phyloP scores from a whole-genome alignment of 108 stramenopile genomes.

The Cylindrotheca fusiformis region DNA sequence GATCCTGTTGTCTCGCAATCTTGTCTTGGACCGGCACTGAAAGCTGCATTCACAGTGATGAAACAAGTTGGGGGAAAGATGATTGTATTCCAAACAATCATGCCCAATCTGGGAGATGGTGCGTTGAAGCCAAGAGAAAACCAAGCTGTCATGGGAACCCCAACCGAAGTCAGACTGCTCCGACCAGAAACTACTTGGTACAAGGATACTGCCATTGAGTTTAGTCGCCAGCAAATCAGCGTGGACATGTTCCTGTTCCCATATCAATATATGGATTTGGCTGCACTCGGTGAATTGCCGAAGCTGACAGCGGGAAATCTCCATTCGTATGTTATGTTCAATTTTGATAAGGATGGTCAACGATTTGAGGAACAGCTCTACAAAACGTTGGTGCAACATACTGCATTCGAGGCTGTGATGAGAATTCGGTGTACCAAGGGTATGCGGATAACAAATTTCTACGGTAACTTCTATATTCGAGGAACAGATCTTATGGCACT shows the following conservation, averaged over 20 bases:
- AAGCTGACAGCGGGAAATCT: constrained; percentile 88
- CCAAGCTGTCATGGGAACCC: constrained; percentile 89
- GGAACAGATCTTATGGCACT: constrained; percentile 96
- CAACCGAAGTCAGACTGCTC: constrained; percentile 89
- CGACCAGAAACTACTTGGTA: constrained; percentile 81
- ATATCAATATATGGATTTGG: constrained; percentile 91
- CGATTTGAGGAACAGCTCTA: constrained; percentile 82
- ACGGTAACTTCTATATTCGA: constrained; percentile 97
- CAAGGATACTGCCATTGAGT: constrained; percentile 95
- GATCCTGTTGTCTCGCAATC: constrained; percentile 49
- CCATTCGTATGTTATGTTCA: constrained; percentile 91
- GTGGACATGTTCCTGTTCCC: constrained; percentile 95
- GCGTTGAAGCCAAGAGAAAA: constrained; percentile 88
- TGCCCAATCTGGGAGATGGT: constrained; percentile 94
- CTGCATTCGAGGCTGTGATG: constrained; percentile 97
- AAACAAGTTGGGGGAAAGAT: constrained; percentile 97
- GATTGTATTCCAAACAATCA: constrained; percentile 84
- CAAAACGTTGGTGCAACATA: constrained; percentile 76
- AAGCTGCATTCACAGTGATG: constrained; percentile 94
- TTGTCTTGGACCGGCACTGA: constrained; percentile 92
- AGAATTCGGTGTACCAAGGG: constrained; percentile 95
- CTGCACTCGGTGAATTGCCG: constrained; percentile 81
- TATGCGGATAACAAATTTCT: constrained; percentile 92
- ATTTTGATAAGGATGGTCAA: constrained; percentile 66
- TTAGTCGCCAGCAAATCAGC: constrained; percentile 92